Conservation (phyloP, 257 asterid genomes). For the Lantana camara region DNA sequence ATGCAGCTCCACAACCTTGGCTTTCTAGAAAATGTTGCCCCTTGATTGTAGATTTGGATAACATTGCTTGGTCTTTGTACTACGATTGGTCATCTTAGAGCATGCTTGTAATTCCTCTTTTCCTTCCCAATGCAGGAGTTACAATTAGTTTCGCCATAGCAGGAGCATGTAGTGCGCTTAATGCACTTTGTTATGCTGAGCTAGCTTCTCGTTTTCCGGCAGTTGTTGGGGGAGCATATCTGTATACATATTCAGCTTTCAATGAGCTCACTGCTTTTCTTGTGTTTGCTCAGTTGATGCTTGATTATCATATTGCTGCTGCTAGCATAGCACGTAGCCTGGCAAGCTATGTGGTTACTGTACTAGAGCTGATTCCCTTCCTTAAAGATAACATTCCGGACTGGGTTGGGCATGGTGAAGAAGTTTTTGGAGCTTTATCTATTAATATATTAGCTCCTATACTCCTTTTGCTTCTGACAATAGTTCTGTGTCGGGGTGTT, state of each 20-base stretch:
- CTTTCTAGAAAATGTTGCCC: background rate
- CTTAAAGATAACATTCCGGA: constrained; percentile 73
- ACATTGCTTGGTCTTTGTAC: background rate
- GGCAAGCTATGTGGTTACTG: constrained; percentile 77
- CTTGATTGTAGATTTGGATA: too few relatives aligned
- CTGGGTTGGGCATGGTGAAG: constrained; percentile 97
- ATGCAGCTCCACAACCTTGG: background rate
- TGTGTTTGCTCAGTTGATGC: constrained; percentile 91
- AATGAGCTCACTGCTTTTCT: constrained; percentile 94
- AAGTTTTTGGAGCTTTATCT: constrained; percentile 73
- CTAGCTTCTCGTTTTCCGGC: constrained; percentile 92
- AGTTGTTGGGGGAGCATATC: constrained; percentile 96
- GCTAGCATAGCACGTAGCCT: constrained; percentile 98
- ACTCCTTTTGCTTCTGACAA: constrained; percentile 73
- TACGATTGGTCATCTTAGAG: background rate
- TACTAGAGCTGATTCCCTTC: constrained; percentile 82
- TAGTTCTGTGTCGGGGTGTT: constrained; percentile 83
- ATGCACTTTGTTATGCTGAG: constrained; percentile 95
- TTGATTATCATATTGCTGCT: constrained; percentile 96
- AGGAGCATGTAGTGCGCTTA: constrained; percentile 80
- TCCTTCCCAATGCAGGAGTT: constrained; percentile 66
- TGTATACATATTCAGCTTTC: constrained; percentile 90
- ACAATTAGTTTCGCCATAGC: constrained; percentile 86
- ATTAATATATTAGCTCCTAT: constrained; percentile 84
- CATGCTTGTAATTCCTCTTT: constrained; percentile 27